Conservation (phyloP, 1,139 yeast species). For the Kazachstania sp. region DNA sequence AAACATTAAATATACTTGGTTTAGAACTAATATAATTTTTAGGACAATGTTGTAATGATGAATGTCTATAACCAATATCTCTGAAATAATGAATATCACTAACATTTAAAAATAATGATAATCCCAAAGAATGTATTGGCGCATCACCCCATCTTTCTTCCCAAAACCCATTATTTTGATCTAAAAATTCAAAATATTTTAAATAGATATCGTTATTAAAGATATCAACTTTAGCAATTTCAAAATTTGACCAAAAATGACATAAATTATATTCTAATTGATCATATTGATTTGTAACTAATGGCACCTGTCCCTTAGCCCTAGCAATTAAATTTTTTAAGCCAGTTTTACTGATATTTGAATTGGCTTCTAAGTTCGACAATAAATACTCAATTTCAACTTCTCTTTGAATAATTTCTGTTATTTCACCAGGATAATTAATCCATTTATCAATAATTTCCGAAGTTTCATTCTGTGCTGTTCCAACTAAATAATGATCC, state of each 20-base stretch:
- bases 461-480: conserved; percentile 9
- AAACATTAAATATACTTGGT: conserved; percentile 6
- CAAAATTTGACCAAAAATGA: conserved; percentile 93
- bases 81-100: conserved; percentile 78
- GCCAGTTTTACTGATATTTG: conserved; percentile 10
- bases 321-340: conserved; percentile 16
- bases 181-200: conserved; percentile 58
- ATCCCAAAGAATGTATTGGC: conserved; percentile 79
- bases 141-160: conserved; percentile 95
- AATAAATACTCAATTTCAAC: conserved; percentile 27
- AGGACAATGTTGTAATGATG: conserved; percentile 79
- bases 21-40: conserved; percentile 34
- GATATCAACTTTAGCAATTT: conserved; percentile 71
- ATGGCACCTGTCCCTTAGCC: conserved; percentile 17
- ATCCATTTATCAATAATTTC: conserved; percentile 19
- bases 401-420: conserved; percentile 23
- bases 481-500: conserved; percentile 26
- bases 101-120: conserved; percentile 59
- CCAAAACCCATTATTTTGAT: conserved; percentile 70
- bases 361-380: conserved; percentile 11
- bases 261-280: conserved; percentile 68
- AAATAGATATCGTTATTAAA: conserved; percentile 58
- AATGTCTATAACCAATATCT: conserved; percentile 81
- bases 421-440: conserved; percentile 21
- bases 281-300: conserved; percentile 43